Evolutionary conservation across 192 early-diverging fungal genomes (phyloP).

Genomic region (Spinellus fusiger): DNA sequence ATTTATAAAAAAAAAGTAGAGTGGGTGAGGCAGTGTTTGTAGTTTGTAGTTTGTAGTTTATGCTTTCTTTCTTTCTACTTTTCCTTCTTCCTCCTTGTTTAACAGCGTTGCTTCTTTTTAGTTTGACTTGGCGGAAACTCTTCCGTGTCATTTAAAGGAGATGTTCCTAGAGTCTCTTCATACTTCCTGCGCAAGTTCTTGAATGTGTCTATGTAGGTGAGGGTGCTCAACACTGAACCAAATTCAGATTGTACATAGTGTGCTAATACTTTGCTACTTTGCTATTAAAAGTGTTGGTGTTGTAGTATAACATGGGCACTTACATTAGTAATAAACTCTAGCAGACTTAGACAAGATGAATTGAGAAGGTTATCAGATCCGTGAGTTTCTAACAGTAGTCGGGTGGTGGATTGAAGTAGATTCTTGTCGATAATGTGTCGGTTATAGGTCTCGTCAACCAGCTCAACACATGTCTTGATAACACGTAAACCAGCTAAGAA

Average conservation of each 20-base stretch:
- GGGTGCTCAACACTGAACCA: constrained; percentile 48
- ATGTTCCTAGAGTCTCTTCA: too few species aligned
- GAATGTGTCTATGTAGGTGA: constrained; percentile 62
- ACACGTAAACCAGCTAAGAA: constrained; percentile 70
- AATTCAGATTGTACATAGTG: constrained; percentile 60
- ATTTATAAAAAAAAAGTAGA: too few species aligned
- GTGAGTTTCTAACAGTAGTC: constrained; percentile 52
- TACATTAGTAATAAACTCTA: constrained; percentile 74
- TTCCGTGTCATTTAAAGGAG: too few species aligned
- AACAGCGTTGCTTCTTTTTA: too few species aligned
- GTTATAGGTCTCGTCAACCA: constrained; percentile 80
- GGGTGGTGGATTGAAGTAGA: constrained; percentile 63
- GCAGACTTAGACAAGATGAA: constrained; percentile 86
- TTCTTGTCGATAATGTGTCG: constrained; percentile 70
- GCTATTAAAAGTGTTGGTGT: constrained; percentile 22
- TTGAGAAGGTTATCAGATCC: constrained; percentile 78
- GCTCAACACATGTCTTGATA: constrained; percentile 68
- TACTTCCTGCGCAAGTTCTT: constrained; percentile 47
- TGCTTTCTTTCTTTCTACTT: too few species aligned
- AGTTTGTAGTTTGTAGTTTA: too few species aligned
- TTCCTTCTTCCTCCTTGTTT: too few species aligned
- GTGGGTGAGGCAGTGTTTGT: too few species aligned
- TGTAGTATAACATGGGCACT: constrained; percentile 20
- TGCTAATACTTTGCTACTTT: constrained; percentile 66
- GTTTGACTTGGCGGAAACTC: too few species aligned